These are phyloP conservation scores for Scheffersomyces titani DNA, from an alignment of 1,139 yeast species.

Conservation along the genomic window DNA sequence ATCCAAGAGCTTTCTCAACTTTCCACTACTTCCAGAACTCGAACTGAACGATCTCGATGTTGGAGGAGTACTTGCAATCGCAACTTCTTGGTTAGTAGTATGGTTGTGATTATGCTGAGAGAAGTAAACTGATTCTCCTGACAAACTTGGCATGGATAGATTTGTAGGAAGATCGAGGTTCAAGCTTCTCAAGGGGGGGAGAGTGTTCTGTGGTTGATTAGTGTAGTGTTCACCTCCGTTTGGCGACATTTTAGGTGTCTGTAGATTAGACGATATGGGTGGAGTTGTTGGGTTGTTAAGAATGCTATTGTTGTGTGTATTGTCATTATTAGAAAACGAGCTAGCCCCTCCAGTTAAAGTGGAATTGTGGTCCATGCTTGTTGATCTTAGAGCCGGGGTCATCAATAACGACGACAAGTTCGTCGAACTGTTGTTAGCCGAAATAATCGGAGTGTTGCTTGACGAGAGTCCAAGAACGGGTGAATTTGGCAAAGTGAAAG, in stretches of 20 bases:
- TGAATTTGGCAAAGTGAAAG: slow-evolving; percentile 62
- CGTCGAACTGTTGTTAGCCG: slow-evolving; percentile 48
- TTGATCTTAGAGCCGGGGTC: slow-evolving; percentile 22
- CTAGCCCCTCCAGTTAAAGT: slow-evolving; percentile 1
- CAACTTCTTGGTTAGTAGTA: neutral
- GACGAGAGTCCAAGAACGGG: slow-evolving; percentile 51
- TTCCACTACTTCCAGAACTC: slow-evolving; percentile 23
- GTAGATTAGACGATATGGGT: slow-evolving; percentile 26
- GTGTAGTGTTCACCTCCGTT: neutral
- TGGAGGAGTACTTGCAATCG: neutral
- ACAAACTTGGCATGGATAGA: slow-evolving; percentile 25
- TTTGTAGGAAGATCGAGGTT: slow-evolving; percentile 51
- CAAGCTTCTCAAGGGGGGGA: slow-evolving; percentile 54
- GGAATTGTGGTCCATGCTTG: slow-evolving; percentile 4
- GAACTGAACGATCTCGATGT: slow-evolving; percentile 16
- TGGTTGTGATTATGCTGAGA: slow-evolving; percentile 1
- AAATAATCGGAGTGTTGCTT: slow-evolving; percentile 45
- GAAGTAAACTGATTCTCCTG: slow-evolving; percentile 8
- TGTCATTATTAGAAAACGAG: neutral
- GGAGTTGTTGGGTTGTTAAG: slow-evolving; percentile 12
- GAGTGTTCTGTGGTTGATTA: slow-evolving; percentile 34
- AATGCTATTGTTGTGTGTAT: neutral
- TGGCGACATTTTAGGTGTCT: slow-evolving; percentile 62
- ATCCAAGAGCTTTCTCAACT: slow-evolving; percentile 18
- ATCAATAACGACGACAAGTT: slow-evolving; percentile 39